Conservation (phyloP, 2,329 filamentous ascomycete genomes). For the Fusarium neocosmosporiellum region DNA sequence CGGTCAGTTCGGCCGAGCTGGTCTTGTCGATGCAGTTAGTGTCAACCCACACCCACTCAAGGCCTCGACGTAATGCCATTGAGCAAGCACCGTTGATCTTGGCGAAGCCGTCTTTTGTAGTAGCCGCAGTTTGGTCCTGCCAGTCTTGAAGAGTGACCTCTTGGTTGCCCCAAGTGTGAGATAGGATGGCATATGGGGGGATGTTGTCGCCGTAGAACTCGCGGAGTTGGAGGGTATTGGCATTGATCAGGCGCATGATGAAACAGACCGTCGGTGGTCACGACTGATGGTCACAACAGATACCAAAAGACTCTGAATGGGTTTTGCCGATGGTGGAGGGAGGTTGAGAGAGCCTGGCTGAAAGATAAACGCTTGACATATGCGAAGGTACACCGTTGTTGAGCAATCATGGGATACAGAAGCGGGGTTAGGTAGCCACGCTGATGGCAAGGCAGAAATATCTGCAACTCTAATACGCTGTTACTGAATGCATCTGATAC, state of each 20-base stretch:
- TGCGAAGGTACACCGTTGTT: not conserved
- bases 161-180: slow-evolving; percentile 44
- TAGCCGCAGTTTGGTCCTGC: not conserved
- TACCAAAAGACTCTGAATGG: too few species aligned
- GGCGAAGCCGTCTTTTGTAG: not conserved
- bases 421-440: not conserved
- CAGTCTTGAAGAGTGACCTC: slow-evolving; percentile 44
- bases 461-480: not conserved
- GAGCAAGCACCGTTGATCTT: not conserved
- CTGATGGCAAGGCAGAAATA: not conserved
- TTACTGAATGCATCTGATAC: not conserved
- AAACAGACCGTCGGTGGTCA: too few species aligned
- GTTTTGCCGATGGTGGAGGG: too few species aligned
- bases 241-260: slow-evolving; percentile 39
- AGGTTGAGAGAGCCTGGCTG: too few species aligned
- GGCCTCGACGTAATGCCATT: not conserved
- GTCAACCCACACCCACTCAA: slow-evolving; percentile 3
- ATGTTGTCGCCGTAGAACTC: slow-evolving; percentile 21
- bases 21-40: not conserved
- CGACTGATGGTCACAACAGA: not conserved
- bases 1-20: not conserved
- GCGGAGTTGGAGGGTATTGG: slow-evolving; percentile 26
- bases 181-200: slow-evolving; percentile 46
- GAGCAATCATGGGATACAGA: not conserved
- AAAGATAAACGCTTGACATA: too few species aligned